Base-by-base conservation (phyloP, 2,329 filamentous ascomycete genomes). In the Penicillium polonicum region DNA sequence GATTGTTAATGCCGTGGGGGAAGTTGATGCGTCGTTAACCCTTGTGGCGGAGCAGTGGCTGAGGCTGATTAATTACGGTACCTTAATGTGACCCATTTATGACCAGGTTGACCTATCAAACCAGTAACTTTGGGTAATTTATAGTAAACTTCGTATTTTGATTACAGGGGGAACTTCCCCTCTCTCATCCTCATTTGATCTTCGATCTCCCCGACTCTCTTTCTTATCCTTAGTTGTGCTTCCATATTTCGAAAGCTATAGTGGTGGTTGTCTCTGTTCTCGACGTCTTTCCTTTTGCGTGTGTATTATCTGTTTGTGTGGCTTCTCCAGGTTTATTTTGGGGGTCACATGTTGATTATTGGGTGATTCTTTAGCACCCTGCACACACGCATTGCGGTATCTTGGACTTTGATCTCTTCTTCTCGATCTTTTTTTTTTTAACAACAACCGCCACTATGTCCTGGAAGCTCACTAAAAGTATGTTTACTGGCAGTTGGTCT, bases 381-480 rank as follows among this genome's bases (percentile, higher is more conserved):
- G 52, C 57, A 60, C 52, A 33, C 31, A 60, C 61, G 49, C 62
- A 63, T 62, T 57, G 58, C 55, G 59, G 57, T 52, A 58, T 60
- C 61, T 59, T 67, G 62, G 59, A 61, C 55, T 57, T 62, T 56
- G 60, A 61, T 54, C 44, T 59, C 55, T 55, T 39, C 44, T 52
- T 55, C 50, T 57, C 57, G 45, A 59, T 60, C 53, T 45, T 19
- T 33, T 33, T 33, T 31, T 33, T 33, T 13, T 48, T 56, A 53
- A 56, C 56, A 60, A 60, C 61, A 61, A 63, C 65, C 65, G 61
- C 64, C 70, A 81, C 69, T 72, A 89, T 89, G 87, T 88, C 87
- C 75, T 90, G 87, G 88, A 90, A 88, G 76, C 79, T 90, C 72
- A 90, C 88, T 71, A 90, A 90, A 82, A 90, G 87, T 89, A 81